A percentile compares a stretch with the other conserved stretches of the same genome.
Evolutionary conservation across 495 filamentous ascomycete genomes (phyloP).

Genomic region (Tuber calosporum): DNA sequence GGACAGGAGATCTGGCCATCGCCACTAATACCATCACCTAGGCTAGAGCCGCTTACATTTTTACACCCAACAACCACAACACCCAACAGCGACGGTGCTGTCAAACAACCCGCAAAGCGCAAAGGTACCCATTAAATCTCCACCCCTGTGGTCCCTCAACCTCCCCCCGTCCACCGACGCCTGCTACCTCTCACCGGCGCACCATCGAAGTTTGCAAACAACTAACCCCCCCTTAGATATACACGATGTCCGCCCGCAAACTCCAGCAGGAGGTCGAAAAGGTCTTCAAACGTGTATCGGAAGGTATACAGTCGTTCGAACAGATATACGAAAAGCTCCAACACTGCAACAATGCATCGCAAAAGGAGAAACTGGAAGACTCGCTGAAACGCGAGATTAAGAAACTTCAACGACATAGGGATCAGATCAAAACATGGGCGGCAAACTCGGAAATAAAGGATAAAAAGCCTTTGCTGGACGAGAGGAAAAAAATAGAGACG

Average conservation of each 20-base stretch:
- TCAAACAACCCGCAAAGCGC: constrained; percentile 16
- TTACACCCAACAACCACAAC: constrained; percentile 2
- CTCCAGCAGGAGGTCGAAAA: constrained; percentile 94
- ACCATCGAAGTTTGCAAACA: constrained; percentile 14
- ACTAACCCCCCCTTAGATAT: constrained; percentile 29
- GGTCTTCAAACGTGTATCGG: constrained; percentile 93
- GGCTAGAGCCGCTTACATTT: constrained; percentile 2
- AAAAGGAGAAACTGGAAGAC: constrained; percentile 97
- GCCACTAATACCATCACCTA: background rate
- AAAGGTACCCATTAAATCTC: background rate
- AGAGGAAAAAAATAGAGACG: constrained; percentile 91
- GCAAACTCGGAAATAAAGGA: constrained; percentile 97
- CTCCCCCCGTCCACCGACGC: constrained; percentile 13
- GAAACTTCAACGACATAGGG: constrained; percentile 92
- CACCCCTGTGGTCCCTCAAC: constrained; percentile 5
- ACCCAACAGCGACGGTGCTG: constrained; percentile 16
- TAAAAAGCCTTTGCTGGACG: constrained; percentile 86
- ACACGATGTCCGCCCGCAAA: constrained; percentile 84
- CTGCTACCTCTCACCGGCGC: constrained; percentile 20
- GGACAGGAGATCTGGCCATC: background rate
- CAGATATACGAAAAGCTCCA: constrained; percentile 92
- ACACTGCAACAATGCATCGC: constrained; percentile 77
- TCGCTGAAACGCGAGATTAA: constrained; percentile 98
- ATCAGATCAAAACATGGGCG: constrained; percentile 99
- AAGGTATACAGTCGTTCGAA: constrained; percentile 90